Evolutionary conservation across 2,329 filamentous ascomycete species (phyloP).

Genomic region (Diaporthe vaccinii): DNA sequence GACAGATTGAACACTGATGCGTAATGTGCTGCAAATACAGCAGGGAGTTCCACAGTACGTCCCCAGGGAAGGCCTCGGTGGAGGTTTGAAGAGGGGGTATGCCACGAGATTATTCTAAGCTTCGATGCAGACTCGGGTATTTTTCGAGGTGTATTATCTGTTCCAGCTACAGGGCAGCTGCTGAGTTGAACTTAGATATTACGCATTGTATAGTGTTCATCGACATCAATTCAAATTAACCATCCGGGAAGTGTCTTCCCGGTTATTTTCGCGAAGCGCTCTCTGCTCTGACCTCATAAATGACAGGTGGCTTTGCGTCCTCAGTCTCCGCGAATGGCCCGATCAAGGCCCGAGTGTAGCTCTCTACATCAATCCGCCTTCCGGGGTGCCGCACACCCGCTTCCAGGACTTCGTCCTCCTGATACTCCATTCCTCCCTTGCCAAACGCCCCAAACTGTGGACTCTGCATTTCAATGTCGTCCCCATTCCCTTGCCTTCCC

Average conservation of each 20-base stretch:
- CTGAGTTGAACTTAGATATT: too few relatives aligned
- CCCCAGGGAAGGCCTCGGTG: neutral
- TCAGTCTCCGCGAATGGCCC: neutral
- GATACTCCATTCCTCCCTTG: neutral
- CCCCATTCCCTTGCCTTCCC: neutral
- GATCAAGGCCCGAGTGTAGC: neutral
- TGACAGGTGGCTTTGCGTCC: neutral
- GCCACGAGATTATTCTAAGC: neutral
- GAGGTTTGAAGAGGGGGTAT: neutral
- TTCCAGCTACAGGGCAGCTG: neutral
- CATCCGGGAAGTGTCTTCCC: too few relatives aligned
- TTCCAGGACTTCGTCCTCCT: slow-evolving; percentile 22
- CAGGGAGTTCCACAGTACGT: neutral
- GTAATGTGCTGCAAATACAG: neutral
- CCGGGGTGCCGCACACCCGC: slow-evolving; percentile 6
- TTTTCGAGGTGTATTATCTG: neutral
- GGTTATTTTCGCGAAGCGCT: neutral
- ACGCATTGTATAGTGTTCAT: too few relatives aligned
- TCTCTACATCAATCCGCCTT: slow-evolving; percentile 1
- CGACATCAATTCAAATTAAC: too few relatives aligned
- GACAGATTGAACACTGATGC: neutral
- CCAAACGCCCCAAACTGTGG: neutral
- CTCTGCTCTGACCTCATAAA: slow-evolving; percentile 13
- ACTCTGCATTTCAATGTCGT: neutral
- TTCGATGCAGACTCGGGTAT: too few relatives aligned